Conservation (phyloP, 2,329 filamentous ascomycete species). For the Metarhizium sp. region DNA sequence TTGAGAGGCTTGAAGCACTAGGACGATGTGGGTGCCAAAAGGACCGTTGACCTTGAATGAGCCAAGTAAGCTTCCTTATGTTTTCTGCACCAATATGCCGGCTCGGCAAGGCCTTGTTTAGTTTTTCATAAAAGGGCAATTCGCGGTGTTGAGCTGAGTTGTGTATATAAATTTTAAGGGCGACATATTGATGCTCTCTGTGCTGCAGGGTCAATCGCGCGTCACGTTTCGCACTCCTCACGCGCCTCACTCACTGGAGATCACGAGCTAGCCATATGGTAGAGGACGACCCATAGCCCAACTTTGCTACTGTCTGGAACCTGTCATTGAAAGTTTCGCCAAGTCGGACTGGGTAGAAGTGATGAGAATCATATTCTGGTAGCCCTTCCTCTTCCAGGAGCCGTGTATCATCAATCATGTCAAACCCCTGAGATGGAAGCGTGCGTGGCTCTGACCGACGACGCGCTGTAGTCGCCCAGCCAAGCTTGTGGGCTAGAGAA, state of each 20-base stretch:
- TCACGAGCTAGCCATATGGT: constrained; percentile 34
- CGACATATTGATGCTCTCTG: constrained; percentile 16
- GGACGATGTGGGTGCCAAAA: constrained; percentile 11
- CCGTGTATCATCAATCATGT: constrained; percentile 6
- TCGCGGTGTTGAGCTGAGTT: constrained; percentile 14
- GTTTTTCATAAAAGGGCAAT: constrained; percentile 11
- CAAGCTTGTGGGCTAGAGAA: not conserved
- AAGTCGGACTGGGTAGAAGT: constrained; percentile 27
- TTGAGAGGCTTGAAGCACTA: constrained; percentile 17
- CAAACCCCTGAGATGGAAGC: constrained; percentile 11
- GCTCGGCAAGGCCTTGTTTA: constrained; percentile 5
- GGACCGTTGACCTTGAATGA: constrained; percentile 6
- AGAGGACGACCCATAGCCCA: constrained; percentile 30
- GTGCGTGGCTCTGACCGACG: constrained; percentile 7
- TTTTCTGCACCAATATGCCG: not conserved
- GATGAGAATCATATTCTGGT: constrained; percentile 21
- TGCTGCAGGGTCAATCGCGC: constrained; percentile 3
- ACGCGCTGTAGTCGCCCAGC: not conserved
- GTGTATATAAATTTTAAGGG: constrained; percentile 22
- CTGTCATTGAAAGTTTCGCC: constrained; percentile 25
- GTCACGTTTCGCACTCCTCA: not conserved
- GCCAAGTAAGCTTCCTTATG: not conserved
- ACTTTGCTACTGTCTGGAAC: constrained; percentile 28
- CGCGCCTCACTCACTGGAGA: constrained; percentile 14
- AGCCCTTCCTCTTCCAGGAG: constrained; percentile 29